Base-by-base conservation (phyloP, 345 rosid genomes). In the Laguncularia racemosa region DNA sequence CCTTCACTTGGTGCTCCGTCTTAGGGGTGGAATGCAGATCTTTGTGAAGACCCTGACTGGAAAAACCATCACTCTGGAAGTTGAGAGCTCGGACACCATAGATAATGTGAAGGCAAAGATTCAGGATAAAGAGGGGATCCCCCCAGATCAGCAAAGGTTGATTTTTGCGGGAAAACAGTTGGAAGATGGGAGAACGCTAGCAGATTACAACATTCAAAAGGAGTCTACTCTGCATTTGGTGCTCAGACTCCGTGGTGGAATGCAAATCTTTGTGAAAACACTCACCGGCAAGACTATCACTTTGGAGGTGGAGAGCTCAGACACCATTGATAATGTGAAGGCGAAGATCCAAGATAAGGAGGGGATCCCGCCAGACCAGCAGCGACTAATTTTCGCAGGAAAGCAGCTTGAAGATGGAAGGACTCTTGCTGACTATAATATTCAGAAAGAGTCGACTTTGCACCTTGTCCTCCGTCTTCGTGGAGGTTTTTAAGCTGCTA, bases 381-480 rank as follows among this genome's bases (percentile, higher is more conserved):
- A 78, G 63, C 69, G 80, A 61, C 44, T 78, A 28, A 78, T 78
- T 26, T 78, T 78, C 1, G 83, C 80, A 0, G 83, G 83, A 2
- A 78, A 78, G 62, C 83, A 78, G 60, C 55, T 78, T 1, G 83
- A 78, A 54, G 83, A 78, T 48, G 83, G 83, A 14, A 63, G 80
- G 15, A 78, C 83, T 3, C 60, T 78, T 7, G 80, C 77, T 2
- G 83, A 78, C 47, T 78, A 78, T 60, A 78, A 78, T 16, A 78
- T 78, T 50, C 77, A 73, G 59, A 73, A 73, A 51, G 84, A 80
- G 60, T 80, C 85, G 44, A 80, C 85, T 2, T 69, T 80, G 18
- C 82, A 80, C 17, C 52, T 80, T 46, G 85, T 80, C 61, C 85
- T 74, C 13, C 85, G 85, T 48, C 85, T 80, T 43, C 80, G 82